phyloP scores from a whole-genome alignment of 2,329 filamentous ascomycete genomes.

The Scedosporium dehoogii region DNA sequence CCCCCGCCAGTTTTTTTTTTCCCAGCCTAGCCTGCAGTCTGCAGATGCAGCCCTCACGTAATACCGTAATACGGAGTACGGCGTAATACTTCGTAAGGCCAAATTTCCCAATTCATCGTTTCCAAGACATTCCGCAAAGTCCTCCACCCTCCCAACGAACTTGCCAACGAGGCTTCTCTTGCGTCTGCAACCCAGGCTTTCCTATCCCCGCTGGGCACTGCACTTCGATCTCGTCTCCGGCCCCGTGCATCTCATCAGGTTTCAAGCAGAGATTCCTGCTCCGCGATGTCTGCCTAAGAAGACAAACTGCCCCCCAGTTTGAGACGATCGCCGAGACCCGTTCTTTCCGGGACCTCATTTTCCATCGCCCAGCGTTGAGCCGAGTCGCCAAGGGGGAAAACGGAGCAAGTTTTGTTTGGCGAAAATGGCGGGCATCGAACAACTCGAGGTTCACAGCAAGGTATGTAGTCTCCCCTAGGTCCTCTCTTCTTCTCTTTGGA shows the following conservation, averaged over 20 bases:
- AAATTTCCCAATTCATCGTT: not conserved
- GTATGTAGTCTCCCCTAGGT: slow-evolving; percentile 33
- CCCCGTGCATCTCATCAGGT: too few species aligned
- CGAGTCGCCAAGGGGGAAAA: not conserved
- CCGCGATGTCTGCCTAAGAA: not conserved
- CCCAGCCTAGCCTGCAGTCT: not conserved
- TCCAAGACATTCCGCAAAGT: not conserved
- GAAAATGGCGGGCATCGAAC: slow-evolving; percentile 86
- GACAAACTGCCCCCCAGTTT: not conserved
- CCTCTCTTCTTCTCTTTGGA: not conserved
- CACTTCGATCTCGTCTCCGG: too few species aligned
- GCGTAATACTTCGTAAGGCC: not conserved
- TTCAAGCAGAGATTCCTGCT: too few species aligned
- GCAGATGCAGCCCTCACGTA: not conserved
- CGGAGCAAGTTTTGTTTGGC: not conserved
- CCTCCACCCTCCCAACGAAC: not conserved
- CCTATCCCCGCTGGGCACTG: not conserved
- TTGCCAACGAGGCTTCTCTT: not conserved
- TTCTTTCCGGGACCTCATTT: not conserved
- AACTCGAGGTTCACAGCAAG: slow-evolving; percentile 95
- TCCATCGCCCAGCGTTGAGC: not conserved
- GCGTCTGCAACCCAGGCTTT: not conserved
- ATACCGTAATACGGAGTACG: not conserved
- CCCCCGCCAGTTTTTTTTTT: not conserved
- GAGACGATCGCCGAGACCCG: not conserved